Base-by-base conservation (phyloP, 257 asterid species). In the Nicotiana attenuata region DNA sequence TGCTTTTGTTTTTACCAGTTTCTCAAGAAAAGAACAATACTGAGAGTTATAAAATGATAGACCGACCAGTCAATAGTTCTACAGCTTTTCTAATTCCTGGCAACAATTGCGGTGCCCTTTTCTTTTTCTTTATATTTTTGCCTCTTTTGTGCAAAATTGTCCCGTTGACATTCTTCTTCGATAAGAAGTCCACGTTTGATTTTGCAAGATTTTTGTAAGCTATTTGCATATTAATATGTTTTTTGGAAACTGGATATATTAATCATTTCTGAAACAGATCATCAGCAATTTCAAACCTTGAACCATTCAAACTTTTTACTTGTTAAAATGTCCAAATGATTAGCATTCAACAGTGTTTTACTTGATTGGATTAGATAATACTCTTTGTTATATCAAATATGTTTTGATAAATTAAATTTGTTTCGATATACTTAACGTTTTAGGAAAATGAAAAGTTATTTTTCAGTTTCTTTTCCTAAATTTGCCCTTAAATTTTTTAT, bases 241-340 rank as follows among this genome's bases (percentile, higher is more conserved):
- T 22, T 75, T 73, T 24, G 63, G 52, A 47, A 1, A 47, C 38
- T 22, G 41, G 45, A 75, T 47, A 50, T 38, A 41, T 41, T 41
- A 50, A 75, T 50, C 63, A 73, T 73, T 73, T 73, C 60, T 71
- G 17, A 71, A 14, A 5, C 78, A 73, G 78, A 73, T 73, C 61
- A 73, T 73, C 35, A 73, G 33, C 78, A 13, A 52, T 13, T 10
- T 11, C 56, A 52, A 52, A 0, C 4, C 16, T 75, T 75, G 79
- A 73, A 73, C 41, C 41, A 73, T 24, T 50, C 80, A 50, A 73
- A 50, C 38, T 22, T 3, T 11, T 73, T 22, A 47, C 38, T 47
- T 3, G 22, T 73, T 45, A 3, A 71, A 22, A 22, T 73, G 61
- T 14, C 63, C 41, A 73, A 73, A 24, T 73, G 79, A 73, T 73